Percentiles rank a stretch among this genome's conserved stretches.
Evolutionary conservation across 2,329 filamentous ascomycete genomes (phyloP).

Genomic region (Penicillium digitatum): DNA sequence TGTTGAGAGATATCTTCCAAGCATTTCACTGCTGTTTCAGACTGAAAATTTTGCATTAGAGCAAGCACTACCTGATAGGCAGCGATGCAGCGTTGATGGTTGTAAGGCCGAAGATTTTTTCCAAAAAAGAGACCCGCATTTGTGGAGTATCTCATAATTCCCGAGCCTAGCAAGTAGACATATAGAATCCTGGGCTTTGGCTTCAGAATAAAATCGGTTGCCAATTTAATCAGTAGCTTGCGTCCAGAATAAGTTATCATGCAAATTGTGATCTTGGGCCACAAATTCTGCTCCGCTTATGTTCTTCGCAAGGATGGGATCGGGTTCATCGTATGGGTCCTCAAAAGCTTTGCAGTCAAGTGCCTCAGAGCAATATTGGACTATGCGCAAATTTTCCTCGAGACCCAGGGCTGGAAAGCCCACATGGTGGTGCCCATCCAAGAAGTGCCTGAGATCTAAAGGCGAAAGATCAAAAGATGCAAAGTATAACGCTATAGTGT

Average conservation of each 20-base stretch:
- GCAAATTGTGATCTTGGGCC: constrained; percentile 9
- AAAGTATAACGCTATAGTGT: constrained; percentile 30
- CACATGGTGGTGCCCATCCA: constrained; percentile 17
- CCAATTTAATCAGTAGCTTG: not conserved
- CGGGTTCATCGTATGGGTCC: constrained; percentile 17
- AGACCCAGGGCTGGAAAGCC: constrained; percentile 1
- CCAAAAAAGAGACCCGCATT: constrained; percentile 22
- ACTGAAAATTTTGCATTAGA: constrained; percentile 23
- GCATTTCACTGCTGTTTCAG: constrained; percentile 23
- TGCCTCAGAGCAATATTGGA: constrained; percentile 22
- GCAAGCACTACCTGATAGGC: constrained; percentile 26
- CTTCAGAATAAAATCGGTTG: not conserved
- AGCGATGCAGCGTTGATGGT: constrained; percentile 5
- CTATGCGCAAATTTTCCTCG: constrained; percentile 16
- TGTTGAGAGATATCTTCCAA: constrained; percentile 25
- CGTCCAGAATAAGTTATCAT: constrained; percentile 19
- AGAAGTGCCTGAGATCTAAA: constrained; percentile 28
- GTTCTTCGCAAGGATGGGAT: constrained; percentile 20
- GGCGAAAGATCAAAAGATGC: constrained; percentile 30
- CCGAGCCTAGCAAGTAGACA: constrained; percentile 26
- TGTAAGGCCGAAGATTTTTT: constrained; percentile 4
- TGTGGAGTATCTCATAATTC: constrained; percentile 19
- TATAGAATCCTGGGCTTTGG: constrained; percentile 16
- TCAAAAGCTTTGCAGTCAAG: constrained; percentile 23
- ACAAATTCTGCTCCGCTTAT: constrained; percentile 17